These are phyloP conservation scores for Arthrobotrys musiformis DNA, from an alignment of 2,329 filamentous ascomycete genomes.

Conservation along the genomic window DNA sequence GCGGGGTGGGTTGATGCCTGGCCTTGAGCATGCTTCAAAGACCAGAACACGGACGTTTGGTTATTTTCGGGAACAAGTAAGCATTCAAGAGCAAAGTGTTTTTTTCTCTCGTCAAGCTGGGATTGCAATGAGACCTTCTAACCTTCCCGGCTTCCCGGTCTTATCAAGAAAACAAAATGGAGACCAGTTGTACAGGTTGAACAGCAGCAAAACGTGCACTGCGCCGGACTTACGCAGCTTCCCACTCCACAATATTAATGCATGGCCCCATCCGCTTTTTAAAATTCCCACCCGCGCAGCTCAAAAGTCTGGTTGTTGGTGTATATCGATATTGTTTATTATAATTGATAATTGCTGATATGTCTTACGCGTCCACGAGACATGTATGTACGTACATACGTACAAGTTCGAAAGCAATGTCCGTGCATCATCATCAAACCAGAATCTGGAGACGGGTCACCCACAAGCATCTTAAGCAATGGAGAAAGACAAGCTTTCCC, in stretches of 20 bases:
- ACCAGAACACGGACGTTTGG: background rate
- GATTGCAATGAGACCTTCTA: background rate
- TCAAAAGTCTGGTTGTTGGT: background rate
- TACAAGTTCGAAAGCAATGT: slow-evolving; percentile 1
- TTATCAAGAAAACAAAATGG: background rate
- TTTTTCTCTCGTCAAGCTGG: slow-evolving; percentile 14
- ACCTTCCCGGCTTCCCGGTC: slow-evolving; percentile 37
- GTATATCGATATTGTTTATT: slow-evolving; percentile 6
- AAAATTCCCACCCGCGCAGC: background rate
- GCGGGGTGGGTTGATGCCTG: slow-evolving; percentile 18
- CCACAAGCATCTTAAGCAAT: background rate
- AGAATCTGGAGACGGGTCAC: slow-evolving; percentile 7
- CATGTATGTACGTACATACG: too few species aligned
- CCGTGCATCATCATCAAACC: slow-evolving; percentile 22
- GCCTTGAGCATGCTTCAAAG: background rate
- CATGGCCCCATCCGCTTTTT: too few species aligned
- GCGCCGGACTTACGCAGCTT: too few species aligned
- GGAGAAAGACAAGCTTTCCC: slow-evolving; percentile 42
- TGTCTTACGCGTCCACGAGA: slow-evolving; percentile 18
- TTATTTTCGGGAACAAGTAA: slow-evolving; percentile 3
- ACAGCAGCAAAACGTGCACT: background rate
- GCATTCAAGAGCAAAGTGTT: background rate
- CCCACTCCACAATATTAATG: too few species aligned
- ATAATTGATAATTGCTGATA: background rate
- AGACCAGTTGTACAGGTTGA: background rate